Evolutionary conservation across 2,329 filamentous ascomycete genomes (phyloP), one percentile per base, ranked within the genome.

Genomic region (Pestalotiopsis sp.): DNA sequence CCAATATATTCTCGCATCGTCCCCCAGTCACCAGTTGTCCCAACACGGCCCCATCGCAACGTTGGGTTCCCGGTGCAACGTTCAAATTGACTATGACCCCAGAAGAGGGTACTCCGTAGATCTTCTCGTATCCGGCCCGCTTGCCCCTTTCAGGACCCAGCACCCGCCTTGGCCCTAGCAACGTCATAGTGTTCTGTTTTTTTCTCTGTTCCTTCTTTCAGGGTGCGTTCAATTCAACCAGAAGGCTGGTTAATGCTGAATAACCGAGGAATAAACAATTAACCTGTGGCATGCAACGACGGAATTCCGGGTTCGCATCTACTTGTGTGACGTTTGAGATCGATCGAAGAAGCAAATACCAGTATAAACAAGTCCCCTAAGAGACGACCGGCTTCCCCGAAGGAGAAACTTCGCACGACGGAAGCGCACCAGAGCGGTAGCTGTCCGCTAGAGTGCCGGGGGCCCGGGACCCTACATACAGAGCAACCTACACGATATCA

Each of bases 81-180:
- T 59, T 39, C 23, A 36, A 59, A 52, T 39, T 20, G 23, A 12
- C 45, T 38, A 41, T 56, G 58, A 45, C 20, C 36, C 52, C 38
- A 25, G 25, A 38, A 25, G 23, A 45, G 13, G 56, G 13, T 45
- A 31, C 27, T 31, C 27, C 31, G 67, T 25, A 38, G 67, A 69
- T 67, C 67, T 63, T 63, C 64, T 69, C 67, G 67, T 69, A 69
- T 67, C 67, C 67, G 67, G 57, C 25, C 58, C 25, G 63, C 67
- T 62, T 67, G 57, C 63, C 63, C 17, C n/a, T 66, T 66, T 39
- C 20, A 45, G 62, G 27, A 20, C 49, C 63, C 41, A 58, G 63
- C 25, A 25, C 25, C 49, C 20, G 31, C 11, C 49, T 38, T 49
- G 25, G 63, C 45, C 27, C 25, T 11, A 38, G n/a, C 63, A 45